Evolutionary conservation across 768 basidiomycete genomes (phyloP).

Genomic region (Suillus alpinus): DNA sequence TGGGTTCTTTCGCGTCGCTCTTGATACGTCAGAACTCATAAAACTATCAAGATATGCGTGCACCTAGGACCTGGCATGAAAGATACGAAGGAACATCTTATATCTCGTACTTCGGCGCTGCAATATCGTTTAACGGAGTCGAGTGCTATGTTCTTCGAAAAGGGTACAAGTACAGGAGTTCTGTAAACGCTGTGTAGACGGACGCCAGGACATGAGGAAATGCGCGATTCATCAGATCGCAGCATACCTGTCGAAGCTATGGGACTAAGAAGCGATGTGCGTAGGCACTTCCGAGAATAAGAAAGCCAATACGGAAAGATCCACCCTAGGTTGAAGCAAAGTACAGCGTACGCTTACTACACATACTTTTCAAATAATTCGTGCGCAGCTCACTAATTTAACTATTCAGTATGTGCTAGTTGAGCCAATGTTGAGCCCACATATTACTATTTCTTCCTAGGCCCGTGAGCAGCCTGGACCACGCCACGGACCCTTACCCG

Average conservation of each 20-base stretch:
- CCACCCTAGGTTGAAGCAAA: neutral
- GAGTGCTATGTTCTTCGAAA: constrained; percentile 66
- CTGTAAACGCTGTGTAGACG: constrained; percentile 34
- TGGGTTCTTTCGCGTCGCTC: constrained; percentile 25
- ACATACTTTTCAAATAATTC: neutral
- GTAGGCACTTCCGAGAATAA: neutral
- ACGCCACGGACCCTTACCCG: neutral
- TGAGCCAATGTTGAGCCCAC: neutral
- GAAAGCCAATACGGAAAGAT: neutral
- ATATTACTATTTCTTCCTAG: neutral
- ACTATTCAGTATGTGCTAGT: neutral
- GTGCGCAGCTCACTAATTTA: neutral
- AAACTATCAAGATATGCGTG: constrained; percentile 52
- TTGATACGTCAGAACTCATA: neutral
- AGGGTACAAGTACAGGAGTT: constrained; percentile 66
- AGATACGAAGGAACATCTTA: constrained; percentile 32
- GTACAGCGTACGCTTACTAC: neutral
- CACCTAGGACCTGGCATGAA: constrained; percentile 49
- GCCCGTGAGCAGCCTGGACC: neutral
- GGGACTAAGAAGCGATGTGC: neutral
- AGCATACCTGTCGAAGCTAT: neutral
- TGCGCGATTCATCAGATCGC: neutral
- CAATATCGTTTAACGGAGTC: constrained; percentile 72
- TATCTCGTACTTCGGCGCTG: constrained; percentile 54
- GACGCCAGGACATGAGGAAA: neutral